These are phyloP conservation scores for Toxoplasma gondii DNA, from an alignment of 169 alveolate genomes.

Conservation along the genomic window DNA sequence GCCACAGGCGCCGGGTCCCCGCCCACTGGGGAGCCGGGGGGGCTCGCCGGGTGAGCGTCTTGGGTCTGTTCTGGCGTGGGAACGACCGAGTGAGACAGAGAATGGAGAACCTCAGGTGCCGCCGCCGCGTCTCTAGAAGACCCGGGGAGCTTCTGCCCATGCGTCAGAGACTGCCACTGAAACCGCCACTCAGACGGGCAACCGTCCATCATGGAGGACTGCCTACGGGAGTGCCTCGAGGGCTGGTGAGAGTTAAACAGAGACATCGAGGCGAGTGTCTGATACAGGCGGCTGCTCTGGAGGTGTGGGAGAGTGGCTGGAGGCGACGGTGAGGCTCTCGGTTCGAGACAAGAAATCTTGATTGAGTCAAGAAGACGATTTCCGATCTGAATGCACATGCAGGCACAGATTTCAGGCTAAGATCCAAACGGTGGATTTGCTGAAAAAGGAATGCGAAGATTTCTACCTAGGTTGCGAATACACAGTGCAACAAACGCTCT, in stretches of 20 bases:
- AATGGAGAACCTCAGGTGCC: too few relatives aligned
- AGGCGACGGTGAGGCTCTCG: not conserved
- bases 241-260: not conserved
- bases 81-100: too few relatives aligned
- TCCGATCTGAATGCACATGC: conserved; percentile 1
- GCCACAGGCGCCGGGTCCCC: not conserved
- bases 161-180: too few relatives aligned
- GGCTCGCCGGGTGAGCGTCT: not conserved
- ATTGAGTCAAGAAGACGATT: conserved; percentile 59
- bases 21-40: not conserved
- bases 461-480: too few relatives aligned
- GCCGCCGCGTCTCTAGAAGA: too few relatives aligned
- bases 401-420: not conserved
- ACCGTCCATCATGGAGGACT: too few relatives aligned
- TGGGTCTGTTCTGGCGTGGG: too few relatives aligned
- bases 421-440: too few relatives aligned
- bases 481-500: too few relatives aligned
- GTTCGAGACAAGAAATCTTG: conserved; percentile 1
- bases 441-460: too few relatives aligned
- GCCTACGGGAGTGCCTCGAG: not conserved
- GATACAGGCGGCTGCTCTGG: not conserved
- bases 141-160: too few relatives aligned
- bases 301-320: not conserved
- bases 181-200: too few relatives aligned
- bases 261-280: not conserved